Evolutionary conservation across 805 yeast species (phyloP).

Genomic region (Ogataea parapolymorpha): DNA sequence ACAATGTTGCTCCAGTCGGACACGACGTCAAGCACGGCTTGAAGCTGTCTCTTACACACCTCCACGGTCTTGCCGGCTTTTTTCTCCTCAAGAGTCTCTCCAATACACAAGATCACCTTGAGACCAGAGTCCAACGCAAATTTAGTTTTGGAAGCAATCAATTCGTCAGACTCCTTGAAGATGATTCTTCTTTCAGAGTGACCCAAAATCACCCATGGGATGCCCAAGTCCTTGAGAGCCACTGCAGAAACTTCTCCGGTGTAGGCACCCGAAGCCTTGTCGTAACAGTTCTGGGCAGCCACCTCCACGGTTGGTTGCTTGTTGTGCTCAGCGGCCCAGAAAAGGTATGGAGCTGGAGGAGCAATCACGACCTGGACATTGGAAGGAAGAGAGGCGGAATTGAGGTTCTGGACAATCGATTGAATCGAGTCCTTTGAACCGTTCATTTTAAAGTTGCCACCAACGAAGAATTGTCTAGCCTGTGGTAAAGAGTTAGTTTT

Average conservation of each 20-base stretch:
- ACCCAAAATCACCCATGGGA: conserved; percentile 92
- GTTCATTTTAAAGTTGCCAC: conserved; percentile 99
- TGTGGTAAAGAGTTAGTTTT: conserved; percentile 18
- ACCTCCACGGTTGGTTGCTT: conserved; percentile 71
- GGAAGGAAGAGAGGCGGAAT: conserved; percentile 69
- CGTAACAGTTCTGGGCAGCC: conserved; percentile 89
- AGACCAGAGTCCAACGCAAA: conserved; percentile 89
- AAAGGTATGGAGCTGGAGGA: conserved; percentile 93
- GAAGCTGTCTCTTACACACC: conserved; percentile 84
- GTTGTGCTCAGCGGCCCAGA: conserved; percentile 65
- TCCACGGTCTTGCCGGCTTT: conserved; percentile 81
- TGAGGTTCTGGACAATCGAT: conserved; percentile 78
- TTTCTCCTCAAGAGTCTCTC: conserved; percentile 96
- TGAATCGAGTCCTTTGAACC: conserved; percentile 86
- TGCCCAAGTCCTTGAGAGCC: conserved; percentile 87
- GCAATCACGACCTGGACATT: conserved; percentile 91
- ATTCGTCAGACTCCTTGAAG: conserved; percentile 85
- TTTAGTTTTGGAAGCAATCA: conserved; percentile 90
- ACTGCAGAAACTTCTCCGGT: conserved; percentile 95
- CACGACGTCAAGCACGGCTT: conserved; percentile 79
- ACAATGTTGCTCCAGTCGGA: conserved; percentile 89
- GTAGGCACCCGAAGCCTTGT: conserved; percentile 91
- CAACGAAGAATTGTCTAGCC: conserved; percentile 74
- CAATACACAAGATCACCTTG: conserved; percentile 92
- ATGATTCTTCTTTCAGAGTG: conserved; percentile 98